Base-by-base conservation (phyloP, 805 yeast genomes). In the Candida maris region DNA sequence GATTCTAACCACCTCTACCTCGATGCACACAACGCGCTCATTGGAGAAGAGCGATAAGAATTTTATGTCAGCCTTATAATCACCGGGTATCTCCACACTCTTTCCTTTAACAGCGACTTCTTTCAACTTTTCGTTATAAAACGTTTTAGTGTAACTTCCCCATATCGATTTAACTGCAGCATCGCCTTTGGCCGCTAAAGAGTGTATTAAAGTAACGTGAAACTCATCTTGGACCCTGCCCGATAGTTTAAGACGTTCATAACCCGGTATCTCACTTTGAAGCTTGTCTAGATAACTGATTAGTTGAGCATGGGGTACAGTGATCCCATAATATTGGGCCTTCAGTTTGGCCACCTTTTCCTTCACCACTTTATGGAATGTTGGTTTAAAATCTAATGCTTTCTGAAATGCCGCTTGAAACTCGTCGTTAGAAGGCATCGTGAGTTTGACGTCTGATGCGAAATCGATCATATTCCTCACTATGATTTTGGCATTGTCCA, bases 191-290 rank as follows among this genome's bases (percentile, higher is more conserved):
- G 45, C 41, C 12, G 51, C 42, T 0, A 46, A 41, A 3, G 46
- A 24, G 51, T 84, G 94, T 4, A 75, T 66, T 29, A 84, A 52
- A 0, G 95, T 86, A 3, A 85, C 72, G 52, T 85, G 95, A 46
- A 84, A 79, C 19, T 67, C 67, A 0, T 52, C 34, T 44, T 78
- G 85, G 1, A 81, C 55, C 22, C 78, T 58, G 1, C 57, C 51
- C 0, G 32, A 37, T 1, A 51, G 35, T 22, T 61, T 45, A 9
- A 75, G 39, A 7, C 13, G 6, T 8, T 39, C n/a, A 40, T 30
- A 49, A 5, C 30, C 27, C 3, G 16, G 13, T 15, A 13, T 17
- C 2, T 19, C n/a, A 12, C 27, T 12, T 4, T 14, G 13, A 14
- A 45, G 14, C 6, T 44, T 46, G 19, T 56, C 41, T 15, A 64